Percentiles rank a stretch among this genome's conserved stretches.
phyloP scores from a whole-genome alignment of 2,329 filamentous ascomycete species.

The Penicillium janthinellum region DNA sequence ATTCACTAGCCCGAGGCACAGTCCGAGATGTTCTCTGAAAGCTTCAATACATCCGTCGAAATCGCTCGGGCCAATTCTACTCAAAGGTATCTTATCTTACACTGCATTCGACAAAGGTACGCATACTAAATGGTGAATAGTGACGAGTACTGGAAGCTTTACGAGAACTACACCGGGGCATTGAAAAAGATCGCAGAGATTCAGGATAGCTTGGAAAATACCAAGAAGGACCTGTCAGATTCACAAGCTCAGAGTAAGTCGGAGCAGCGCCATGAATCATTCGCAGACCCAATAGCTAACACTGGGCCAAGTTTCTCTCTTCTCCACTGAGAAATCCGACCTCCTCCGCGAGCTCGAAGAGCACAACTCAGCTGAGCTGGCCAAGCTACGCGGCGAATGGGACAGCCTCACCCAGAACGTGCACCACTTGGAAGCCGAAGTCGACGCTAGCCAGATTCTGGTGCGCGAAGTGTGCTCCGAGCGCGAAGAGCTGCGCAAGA shows the following conservation, averaged over 20 bases:
- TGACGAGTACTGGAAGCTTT: conserved; percentile 46
- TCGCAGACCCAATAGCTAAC: conserved; percentile 22
- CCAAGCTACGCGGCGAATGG: conserved; percentile 39
- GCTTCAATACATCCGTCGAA: conserved; percentile 34
- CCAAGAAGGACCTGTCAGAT: conserved; percentile 41
- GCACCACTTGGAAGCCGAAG: conserved; percentile 42
- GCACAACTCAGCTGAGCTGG: conserved; percentile 36
- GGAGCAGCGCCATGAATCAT: background rate
- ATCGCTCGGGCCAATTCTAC: conserved; percentile 38
- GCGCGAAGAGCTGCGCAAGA: conserved; percentile 42
- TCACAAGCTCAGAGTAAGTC: conserved; percentile 41
- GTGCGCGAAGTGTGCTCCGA: conserved; percentile 43
- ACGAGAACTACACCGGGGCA: conserved; percentile 40
- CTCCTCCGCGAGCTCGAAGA: conserved; percentile 42
- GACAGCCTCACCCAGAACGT: conserved; percentile 37
- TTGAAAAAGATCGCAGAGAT: conserved; percentile 43
- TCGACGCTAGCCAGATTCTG: conserved; percentile 41
- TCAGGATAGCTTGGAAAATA: conserved; percentile 39
- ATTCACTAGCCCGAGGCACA: conserved; percentile 30
- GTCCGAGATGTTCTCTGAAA: conserved; percentile 37
- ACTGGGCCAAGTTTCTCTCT: conserved; percentile 33
- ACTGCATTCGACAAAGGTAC: background rate
- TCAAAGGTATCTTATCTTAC: conserved; percentile 34
- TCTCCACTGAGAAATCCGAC: conserved; percentile 42
- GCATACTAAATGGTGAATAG: conserved; percentile 27